A percentile compares a stretch with the other conserved stretches of the same genome.
Evolutionary conservation across 805 yeast genomes (phyloP).

Genomic region (Jamesozyma piceae): DNA sequence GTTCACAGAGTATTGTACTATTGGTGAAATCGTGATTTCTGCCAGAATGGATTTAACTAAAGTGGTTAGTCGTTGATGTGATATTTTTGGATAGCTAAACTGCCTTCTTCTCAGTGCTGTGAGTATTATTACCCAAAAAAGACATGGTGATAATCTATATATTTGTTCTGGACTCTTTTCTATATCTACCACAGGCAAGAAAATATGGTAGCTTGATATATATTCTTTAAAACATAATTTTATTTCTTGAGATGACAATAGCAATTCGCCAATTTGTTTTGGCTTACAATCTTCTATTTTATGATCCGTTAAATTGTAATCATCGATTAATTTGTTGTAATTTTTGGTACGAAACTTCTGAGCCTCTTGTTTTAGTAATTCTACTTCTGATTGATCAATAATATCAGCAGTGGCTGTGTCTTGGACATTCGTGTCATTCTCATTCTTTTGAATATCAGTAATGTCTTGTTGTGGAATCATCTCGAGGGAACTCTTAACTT

Average conservation of each 20-base stretch:
- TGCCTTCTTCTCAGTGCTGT: slow-evolving; percentile 68
- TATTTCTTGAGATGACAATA: slow-evolving; percentile 49
- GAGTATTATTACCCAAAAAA: slow-evolving; percentile 90
- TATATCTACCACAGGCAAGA: slow-evolving; percentile 80
- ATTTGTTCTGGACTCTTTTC: slow-evolving; percentile 71
- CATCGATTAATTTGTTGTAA: too few relatives aligned
- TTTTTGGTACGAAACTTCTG: background rate
- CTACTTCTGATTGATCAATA: background rate
- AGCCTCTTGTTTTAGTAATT: background rate
- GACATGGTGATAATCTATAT: slow-evolving; percentile 72
- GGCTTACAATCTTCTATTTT: slow-evolving; percentile 38
- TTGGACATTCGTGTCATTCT: too few relatives aligned
- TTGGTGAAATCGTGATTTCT: slow-evolving; percentile 85
- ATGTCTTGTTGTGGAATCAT: too few relatives aligned
- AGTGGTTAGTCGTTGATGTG: slow-evolving; percentile 40
- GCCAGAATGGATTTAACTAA: slow-evolving; percentile 68
- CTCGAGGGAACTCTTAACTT: too few relatives aligned
- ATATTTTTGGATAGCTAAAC: background rate
- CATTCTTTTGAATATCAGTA: too few relatives aligned
- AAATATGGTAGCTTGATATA: slow-evolving; percentile 66
- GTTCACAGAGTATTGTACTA: slow-evolving; percentile 68
- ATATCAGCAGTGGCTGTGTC: background rate
- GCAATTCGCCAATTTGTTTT: slow-evolving; percentile 59
- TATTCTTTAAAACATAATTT: slow-evolving; percentile 57
- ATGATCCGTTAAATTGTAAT: background rate